Evolutionary conservation across 1,139 yeast genomes (phyloP), one percentile per base, ranked within the genome.

Genomic region (Suhomyces atakaporum): DNA sequence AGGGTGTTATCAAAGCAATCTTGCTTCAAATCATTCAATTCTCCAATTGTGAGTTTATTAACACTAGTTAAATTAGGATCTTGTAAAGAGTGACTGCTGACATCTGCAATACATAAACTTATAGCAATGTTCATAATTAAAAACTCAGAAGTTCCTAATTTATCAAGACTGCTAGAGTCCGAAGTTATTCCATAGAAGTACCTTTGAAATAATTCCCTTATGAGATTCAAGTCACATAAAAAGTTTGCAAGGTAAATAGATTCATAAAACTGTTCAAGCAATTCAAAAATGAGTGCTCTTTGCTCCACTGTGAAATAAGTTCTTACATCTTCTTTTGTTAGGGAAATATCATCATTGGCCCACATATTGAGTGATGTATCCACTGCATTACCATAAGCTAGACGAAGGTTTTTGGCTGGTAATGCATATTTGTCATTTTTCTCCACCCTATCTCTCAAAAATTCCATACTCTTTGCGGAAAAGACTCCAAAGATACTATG

Each of bases 1-100:
- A 59, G 36, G 6, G 62, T 40, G 35, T 54, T 49, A 9, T 39
- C 35, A 29, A 53, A 54, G 26, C 47, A 44, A 12, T 34, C 42
- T 11, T 41, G 36, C 8, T 31, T 41, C 15, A 43, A 27, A 7
- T 31, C 30, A 18, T 33, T 18, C 22, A 43, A 35, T 11, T 38
- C 35, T 5, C 9, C 13, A n/a, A 20, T 13, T 4, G 27, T 11
- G 1, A 25, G 18, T 4, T 29, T 21, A 16, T 31, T 28, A 16
- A 43, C 30, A 3, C 14, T 16, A 1, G 45, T 45, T 16, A 25
- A 43, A 13, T 11, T 27, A 6, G 16, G 27, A 2, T 28, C 26
- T 9, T 35, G 41, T n/a, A 28, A 13, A 2, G 11, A n/a, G 5
- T 26, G 27, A 6, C 14, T 13, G 10, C 24, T 32, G 18, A 28